Evolutionary conservation across 2,329 filamentous ascomycete genomes (phyloP).

Genomic region (Colletotrichum sp.): DNA sequence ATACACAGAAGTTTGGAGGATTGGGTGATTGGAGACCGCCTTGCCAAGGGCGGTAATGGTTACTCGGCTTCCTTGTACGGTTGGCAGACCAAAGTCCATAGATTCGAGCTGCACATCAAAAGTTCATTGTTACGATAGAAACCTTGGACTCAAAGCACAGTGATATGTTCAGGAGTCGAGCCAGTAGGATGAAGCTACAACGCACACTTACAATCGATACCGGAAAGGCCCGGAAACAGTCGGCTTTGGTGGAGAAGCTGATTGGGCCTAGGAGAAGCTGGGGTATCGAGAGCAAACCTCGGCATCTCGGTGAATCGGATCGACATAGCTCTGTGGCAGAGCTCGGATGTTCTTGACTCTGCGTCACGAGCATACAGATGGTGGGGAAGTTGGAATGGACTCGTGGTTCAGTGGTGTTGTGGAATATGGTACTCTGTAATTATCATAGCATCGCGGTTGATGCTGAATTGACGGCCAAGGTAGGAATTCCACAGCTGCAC

Average conservation of each 20-base stretch:
- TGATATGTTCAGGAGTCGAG: not conserved
- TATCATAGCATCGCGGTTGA: not conserved
- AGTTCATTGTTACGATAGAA: slow-evolving; percentile 8
- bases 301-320: slow-evolving; percentile 16
- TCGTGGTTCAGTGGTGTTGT: not conserved
- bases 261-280: slow-evolving; percentile 1
- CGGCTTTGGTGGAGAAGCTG: slow-evolving; percentile 2
- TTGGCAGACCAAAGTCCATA: not conserved
- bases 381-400: not conserved
- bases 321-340: not conserved
- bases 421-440: not conserved
- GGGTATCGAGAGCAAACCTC: slow-evolving; percentile 7
- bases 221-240: slow-evolving; percentile 10
- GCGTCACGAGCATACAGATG: not conserved
- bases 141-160: not conserved
- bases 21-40: not conserved
- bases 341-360: not conserved
- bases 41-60: not conserved
- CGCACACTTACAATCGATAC: not conserved
- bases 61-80: not conserved
- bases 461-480: not conserved
- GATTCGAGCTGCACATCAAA: slow-evolving; percentile 9
- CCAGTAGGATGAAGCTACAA: not conserved
- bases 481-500: not conserved
- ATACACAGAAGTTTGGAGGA: not conserved